Conservation (phyloP, 1,139 yeast species). For the Candida labiduridarum region DNA sequence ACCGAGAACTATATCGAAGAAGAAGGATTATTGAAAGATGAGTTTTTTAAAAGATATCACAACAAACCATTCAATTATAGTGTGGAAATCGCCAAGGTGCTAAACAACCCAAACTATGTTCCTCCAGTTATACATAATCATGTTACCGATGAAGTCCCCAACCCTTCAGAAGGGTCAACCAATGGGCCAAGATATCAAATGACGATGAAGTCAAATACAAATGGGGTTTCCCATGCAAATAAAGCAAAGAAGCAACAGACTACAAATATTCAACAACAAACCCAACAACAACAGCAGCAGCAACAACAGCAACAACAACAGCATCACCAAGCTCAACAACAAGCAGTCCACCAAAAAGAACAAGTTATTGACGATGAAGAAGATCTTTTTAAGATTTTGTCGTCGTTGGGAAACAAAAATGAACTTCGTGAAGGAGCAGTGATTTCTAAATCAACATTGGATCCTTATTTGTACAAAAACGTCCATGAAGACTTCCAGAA, state of each 20-base stretch:
- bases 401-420: slow-evolving; percentile 15
- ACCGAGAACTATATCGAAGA: slow-evolving; percentile 45
- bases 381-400: slow-evolving; percentile 15
- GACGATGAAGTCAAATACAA: slow-evolving; percentile 9
- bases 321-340: slow-evolving; percentile 1
- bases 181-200: slow-evolving; percentile 14
- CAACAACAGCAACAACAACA: slow-evolving; percentile 7
- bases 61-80: slow-evolving; percentile 21
- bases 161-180: slow-evolving; percentile 8
- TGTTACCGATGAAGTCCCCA: slow-evolving; percentile 9
- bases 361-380: slow-evolving; percentile 13
- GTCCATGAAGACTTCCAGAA: slow-evolving; percentile 42
- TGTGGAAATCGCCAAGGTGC: slow-evolving; percentile 18
- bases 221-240: neutral
- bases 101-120: slow-evolving; percentile 19
- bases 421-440: slow-evolving; percentile 8
- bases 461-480: slow-evolving; percentile 23
- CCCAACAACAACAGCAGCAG: slow-evolving; percentile 5
- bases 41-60: slow-evolving; percentile 23
- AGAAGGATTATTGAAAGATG: slow-evolving; percentile 35
- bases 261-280: slow-evolving; percentile 2
- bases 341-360: neutral
- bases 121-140: slow-evolving; percentile 16
- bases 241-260: neutral
- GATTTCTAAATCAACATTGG: slow-evolving; percentile 3